These are phyloP conservation scores for Barnettozyma californica DNA, from an alignment of 805 yeast genomes.

Conservation along the genomic window DNA sequence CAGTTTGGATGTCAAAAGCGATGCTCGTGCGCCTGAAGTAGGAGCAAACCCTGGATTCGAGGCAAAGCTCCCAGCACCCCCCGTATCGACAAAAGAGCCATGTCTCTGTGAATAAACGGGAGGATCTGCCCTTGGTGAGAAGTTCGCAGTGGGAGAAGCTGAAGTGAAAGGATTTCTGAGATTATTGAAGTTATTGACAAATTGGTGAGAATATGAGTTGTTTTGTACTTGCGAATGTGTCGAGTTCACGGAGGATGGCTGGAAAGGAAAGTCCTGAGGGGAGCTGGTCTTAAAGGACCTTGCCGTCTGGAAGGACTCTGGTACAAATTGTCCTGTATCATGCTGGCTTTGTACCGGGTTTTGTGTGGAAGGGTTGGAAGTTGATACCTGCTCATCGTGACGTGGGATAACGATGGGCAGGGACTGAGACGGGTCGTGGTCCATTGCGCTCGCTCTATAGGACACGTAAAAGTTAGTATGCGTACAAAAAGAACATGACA, in stretches of 20 bases:
- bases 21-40: conserved; percentile 16
- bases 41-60: conserved; percentile 1
- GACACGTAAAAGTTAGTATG: not conserved
- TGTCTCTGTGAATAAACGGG: conserved; percentile 17
- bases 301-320: conserved; percentile 26
- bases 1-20: conserved; percentile 29
- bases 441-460: conserved; percentile 1
- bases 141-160: conserved; percentile 19
- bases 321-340: conserved; percentile 9
- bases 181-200: conserved; percentile 16
- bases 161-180: conserved; percentile 17
- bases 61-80: not conserved
- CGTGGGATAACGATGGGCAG: conserved; percentile 29
- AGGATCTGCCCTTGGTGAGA: conserved; percentile 25
- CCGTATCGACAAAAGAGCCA: conserved; percentile 4
- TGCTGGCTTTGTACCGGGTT: not conserved
- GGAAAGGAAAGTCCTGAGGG: conserved; percentile 12
- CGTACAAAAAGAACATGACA: no score
- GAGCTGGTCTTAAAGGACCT: conserved; percentile 21
- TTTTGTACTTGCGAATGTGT: conserved; percentile 17
- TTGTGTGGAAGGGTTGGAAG: conserved; percentile 5
- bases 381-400: conserved; percentile 11
- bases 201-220: conserved; percentile 18
- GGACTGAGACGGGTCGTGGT: conserved; percentile 8
- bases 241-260: conserved; percentile 24